Evolutionary conservation across 2,329 filamentous ascomycete genomes (phyloP), one percentile per base, ranked within the genome.

Genomic region (Ophiocordyceps robertsii): DNA sequence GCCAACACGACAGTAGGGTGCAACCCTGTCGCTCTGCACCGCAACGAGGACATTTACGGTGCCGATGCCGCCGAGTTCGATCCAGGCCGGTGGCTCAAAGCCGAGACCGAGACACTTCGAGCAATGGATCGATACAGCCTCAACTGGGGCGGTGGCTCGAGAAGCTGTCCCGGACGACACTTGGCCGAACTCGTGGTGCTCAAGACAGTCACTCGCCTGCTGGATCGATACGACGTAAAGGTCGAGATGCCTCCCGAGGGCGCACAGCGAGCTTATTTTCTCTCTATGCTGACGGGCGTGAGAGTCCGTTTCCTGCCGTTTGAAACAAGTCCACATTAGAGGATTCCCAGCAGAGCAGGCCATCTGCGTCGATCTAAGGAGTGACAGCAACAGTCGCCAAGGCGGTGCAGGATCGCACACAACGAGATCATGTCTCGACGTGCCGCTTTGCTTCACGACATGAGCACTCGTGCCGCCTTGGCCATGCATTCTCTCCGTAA

Each of bases 201-300:
- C 40, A 73, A 70, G 48, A 55, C 63, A 0, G 55, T 73, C 0
- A 53, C 63, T 0, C 53, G 58, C 0, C 44, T 76, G 14, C 43
- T 73, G 3, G 52, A 54, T 6, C 58, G 63, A 36, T 75, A 75
- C 42, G 61, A 67, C 6, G 53, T 74, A 0, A 53, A 66, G 42
- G 56, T 65, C 49, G 2, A 42, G 7, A 49, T 68, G 47, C 67
- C 68, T 0, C 47, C 50, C 0, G 61, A 68, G 3, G 52, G 61
- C 3, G 53, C 64, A 1, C 61, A 63, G 37, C 60, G 57, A 3
- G 65, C 65, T 9, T 74, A 73, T 43, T 75, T 74, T 43, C 54
- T 75, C 53, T 70, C 68, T 1, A 72, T 74, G 64, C 46, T 72
- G 49, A 69, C 65, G 0, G 70, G 69, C 0, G 64, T 68, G 3